Conservation (phyloP, 2,329 filamentous ascomycete genomes). For the Dichotomopilus funicola region DNA sequence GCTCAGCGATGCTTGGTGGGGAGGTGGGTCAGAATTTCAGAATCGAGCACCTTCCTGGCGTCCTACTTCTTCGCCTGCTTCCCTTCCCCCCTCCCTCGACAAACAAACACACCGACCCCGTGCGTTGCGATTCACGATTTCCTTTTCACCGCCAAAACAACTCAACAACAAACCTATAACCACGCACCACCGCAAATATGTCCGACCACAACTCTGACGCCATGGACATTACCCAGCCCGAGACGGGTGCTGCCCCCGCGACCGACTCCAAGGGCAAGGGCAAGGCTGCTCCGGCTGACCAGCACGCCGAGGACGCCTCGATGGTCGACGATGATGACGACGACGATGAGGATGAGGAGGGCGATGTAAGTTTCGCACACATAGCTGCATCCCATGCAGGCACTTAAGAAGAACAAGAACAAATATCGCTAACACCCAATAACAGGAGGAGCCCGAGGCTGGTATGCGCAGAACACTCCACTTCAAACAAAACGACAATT, state of each 20-base stretch:
- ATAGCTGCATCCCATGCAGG: not conserved
- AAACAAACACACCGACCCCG: too few relatives aligned
- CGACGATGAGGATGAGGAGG: slow-evolving; percentile 60
- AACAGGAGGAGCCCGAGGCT: slow-evolving; percentile 29
- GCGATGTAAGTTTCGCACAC: slow-evolving; percentile 26
- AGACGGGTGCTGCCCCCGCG: slow-evolving; percentile 20
- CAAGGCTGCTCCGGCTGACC: slow-evolving; percentile 57
- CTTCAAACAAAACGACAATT: too few relatives aligned
- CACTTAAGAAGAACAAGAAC: not conserved
- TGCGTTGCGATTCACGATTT: too few relatives aligned
- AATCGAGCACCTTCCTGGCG: slow-evolving; percentile 3
- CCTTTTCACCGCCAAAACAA: not conserved
- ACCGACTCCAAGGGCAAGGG: slow-evolving; percentile 70
- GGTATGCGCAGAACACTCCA: slow-evolving; percentile 22
- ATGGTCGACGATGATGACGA: slow-evolving; percentile 73
- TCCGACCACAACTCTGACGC: slow-evolving; percentile 42
- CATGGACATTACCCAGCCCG: slow-evolving; percentile 33
- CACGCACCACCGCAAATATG: slow-evolving; percentile 28
- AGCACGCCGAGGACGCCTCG: slow-evolving; percentile 50
- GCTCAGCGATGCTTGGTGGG: slow-evolving; percentile 1
- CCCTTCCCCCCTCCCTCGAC: not conserved
- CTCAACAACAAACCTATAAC: slow-evolving; percentile 1
- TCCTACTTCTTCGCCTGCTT: slow-evolving; percentile 1
- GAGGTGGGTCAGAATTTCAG: slow-evolving; percentile 6
- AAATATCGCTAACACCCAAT: slow-evolving; percentile 19